These are phyloP conservation scores for Mucor saturninus DNA, from an alignment of 371 early-diverging fungal species.

Conservation along the genomic window DNA sequence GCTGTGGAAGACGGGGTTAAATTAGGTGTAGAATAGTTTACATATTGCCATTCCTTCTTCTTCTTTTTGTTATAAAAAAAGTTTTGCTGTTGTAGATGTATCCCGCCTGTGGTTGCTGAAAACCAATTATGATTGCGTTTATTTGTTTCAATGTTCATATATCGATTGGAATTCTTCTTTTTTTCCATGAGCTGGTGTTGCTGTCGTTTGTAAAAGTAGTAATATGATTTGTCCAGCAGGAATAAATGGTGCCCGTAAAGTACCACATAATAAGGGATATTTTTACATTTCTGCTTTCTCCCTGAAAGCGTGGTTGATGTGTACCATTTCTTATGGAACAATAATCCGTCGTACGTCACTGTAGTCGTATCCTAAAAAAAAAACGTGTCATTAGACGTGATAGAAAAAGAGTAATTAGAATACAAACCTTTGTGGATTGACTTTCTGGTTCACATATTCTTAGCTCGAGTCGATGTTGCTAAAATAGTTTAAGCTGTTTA, in stretches of 20 bases:
- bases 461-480: conserved; percentile 1
- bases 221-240: conserved; percentile 15
- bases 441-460: background rate
- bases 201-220: conserved; percentile 7
- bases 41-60: conserved; percentile 1
- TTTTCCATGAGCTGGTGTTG: background rate
- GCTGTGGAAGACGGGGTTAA: background rate
- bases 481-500: background rate
- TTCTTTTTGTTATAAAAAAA: background rate
- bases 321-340: conserved; percentile 6
- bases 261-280: conserved; percentile 5
- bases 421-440: background rate
- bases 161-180: background rate
- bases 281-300: conserved; percentile 5
- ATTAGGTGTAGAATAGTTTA: background rate
- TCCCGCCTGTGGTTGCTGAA: conserved; percentile 17
- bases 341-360: conserved; percentile 13
- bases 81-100: background rate
- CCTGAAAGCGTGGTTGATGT: background rate
- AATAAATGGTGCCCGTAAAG: conserved; percentile 24
- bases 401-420: too few species aligned
- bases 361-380: background rate
- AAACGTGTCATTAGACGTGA: background rate
- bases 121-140: conserved; percentile 18
- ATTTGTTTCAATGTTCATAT: background rate